Percentiles rank a stretch among this genome's conserved stretches.
Conservation (phyloP, 2,329 filamentous ascomycete species). For the Neurospora sp. region DNA sequence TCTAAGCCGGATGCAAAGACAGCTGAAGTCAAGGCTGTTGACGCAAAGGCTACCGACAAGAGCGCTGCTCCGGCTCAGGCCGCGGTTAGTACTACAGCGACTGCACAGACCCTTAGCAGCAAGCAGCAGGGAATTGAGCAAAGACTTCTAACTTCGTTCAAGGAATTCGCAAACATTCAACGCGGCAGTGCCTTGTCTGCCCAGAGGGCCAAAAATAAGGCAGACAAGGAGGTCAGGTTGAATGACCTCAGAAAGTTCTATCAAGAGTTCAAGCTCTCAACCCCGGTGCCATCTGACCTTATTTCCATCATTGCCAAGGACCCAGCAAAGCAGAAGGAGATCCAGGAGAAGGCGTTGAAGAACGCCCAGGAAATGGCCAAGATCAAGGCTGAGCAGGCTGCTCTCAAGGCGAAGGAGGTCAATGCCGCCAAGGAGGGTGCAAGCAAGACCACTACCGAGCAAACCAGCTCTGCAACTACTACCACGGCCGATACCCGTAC, state of each 20-base stretch:
- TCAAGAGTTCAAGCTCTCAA: conserved; percentile 85
- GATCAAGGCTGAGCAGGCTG: conserved; percentile 33
- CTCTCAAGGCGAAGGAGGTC: conserved; percentile 43
- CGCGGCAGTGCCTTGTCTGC: conserved; percentile 46
- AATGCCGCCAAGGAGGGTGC: conserved; percentile 36
- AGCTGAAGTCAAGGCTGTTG: conserved; percentile 19
- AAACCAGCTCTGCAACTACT: conserved; percentile 12
- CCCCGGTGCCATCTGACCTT: conserved; percentile 81
- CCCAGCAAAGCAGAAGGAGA: conserved; percentile 85
- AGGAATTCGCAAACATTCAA: conserved; percentile 50
- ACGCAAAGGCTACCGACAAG: conserved; percentile 15
- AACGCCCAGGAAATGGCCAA: conserved; percentile 56
- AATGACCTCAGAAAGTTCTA: conserved; percentile 95
- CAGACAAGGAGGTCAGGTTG: conserved; percentile 84
- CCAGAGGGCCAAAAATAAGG: conserved; percentile 48
- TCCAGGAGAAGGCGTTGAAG: conserved; percentile 76
- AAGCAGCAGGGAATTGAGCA: conserved; percentile 48
- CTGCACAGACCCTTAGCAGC: conserved; percentile 32
- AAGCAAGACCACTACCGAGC: conserved; percentile 24
- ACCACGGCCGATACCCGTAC: conserved; percentile 12
- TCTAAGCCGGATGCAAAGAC: conserved; percentile 15
- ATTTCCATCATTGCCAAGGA: conserved; percentile 96
- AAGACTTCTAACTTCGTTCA: conserved; percentile 54
- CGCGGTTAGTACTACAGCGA: conserved; percentile 16
- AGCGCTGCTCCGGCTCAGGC: conserved; percentile 9